Percentiles rank a stretch among this genome's conserved stretches.
Evolutionary conservation across 495 filamentous ascomycete species (phyloP).

Genomic region (Penicillium pulvis): DNA sequence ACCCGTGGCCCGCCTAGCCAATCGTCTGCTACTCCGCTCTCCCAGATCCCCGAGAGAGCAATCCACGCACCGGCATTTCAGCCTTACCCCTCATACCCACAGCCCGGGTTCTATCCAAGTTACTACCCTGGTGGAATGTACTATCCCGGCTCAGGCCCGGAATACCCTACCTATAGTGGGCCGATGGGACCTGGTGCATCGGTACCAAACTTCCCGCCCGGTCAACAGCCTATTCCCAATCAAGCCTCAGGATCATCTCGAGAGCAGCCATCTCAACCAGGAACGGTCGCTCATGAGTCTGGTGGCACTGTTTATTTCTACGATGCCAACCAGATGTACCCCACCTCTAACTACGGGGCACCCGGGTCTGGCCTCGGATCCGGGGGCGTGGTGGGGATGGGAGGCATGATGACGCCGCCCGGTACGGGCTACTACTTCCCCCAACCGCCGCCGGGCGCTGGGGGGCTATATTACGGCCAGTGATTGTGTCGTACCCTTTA

Average conservation of each 20-base stretch:
- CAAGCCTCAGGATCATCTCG: conserved; percentile 47
- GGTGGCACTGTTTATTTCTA: conserved; percentile 97
- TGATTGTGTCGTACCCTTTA: conserved; percentile 31
- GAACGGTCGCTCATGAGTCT: conserved; percentile 85
- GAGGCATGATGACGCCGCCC: conserved; percentile 77
- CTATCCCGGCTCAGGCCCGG: conserved; percentile 48
- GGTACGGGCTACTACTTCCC: conserved; percentile 75
- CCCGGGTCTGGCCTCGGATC: conserved; percentile 50
- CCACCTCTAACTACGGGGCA: conserved; percentile 51
- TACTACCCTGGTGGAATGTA: conserved; percentile 57
- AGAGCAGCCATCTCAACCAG: conserved; percentile 55
- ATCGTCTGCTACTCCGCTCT: conserved; percentile 82
- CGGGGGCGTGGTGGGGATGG: conserved; percentile 68
- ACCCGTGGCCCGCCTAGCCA: conserved; percentile 73
- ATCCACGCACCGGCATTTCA: conserved; percentile 94
- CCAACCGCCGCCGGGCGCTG: conserved; percentile 40
- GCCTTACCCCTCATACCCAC: conserved; percentile 61
- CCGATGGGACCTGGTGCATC: conserved; percentile 54
- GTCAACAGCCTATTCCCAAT: conserved; percentile 46
- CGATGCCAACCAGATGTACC: conserved; percentile 68
- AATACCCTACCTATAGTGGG: conserved; percentile 42
- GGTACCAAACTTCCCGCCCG: conserved; percentile 56
- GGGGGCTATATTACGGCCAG: conserved; percentile 66
- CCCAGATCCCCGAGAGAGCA: conserved; percentile 91
- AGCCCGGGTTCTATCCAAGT: conserved; percentile 64